Base-by-base conservation (phyloP, 2,329 filamentous ascomycete species). In the Pseudogymnoascus sp. region DNA sequence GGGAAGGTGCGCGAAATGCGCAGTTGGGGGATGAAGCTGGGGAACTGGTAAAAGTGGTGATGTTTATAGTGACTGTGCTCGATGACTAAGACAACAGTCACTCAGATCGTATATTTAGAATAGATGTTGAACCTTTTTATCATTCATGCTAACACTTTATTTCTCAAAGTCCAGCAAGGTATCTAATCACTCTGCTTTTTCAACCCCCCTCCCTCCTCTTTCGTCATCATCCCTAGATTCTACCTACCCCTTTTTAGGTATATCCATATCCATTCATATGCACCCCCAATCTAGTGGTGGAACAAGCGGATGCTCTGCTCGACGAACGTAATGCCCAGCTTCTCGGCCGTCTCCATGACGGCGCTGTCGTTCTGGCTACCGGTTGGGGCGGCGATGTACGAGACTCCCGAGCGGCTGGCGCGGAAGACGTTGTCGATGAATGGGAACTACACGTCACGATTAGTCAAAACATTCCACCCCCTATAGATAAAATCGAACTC, bases 341-440 rank as follows among this genome's bases (percentile, higher is more conserved):
- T 91, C 80, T 96, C 91, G 4, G 92, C 91, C 9, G 92, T 95
- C 73, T 91, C 87, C 69, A 96, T 90, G 50, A 94, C 90, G 58
- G 86, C 82, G 62, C 80, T 75, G 73, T 94, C 90, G 72, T 94
- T 94, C 75, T 94, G 90, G 75, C 88, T 96, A 62, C 94, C 94
- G 58, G 85, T 89, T 8, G 94, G 94, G 38, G 93, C 93, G 60
- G 94, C 93, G 70, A 97, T 90, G 79, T 96, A 99, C 80, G 96
- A 97, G 72, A 85, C 91, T 58, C 94, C 94, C 20, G 91, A 96
- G 70, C 91, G 84, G 64, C 85, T 86, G 59, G 91, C 90, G 67
- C 94, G 86, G 84, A 95, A 97, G 66, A 99, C 89, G 71, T 99
- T 99, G 80, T 99, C 94, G 71, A 91, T 90, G 78, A 99, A 99